Conservation (phyloP, 768 basidiomycete species). For the Trametes villosa region DNA sequence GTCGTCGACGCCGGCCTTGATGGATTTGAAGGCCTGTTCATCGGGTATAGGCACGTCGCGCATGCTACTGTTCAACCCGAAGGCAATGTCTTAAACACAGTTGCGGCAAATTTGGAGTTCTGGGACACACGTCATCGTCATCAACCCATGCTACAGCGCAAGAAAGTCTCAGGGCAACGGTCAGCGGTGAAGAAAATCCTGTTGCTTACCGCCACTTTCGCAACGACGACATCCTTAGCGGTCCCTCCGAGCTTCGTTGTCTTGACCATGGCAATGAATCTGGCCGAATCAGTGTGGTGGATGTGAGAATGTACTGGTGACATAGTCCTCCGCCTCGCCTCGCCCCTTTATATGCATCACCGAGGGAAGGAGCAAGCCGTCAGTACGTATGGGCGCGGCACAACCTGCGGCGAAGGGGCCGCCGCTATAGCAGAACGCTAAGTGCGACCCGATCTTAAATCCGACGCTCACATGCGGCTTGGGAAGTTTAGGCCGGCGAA, state of each 20-base stretch:
- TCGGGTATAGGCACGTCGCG: constrained; percentile 45
- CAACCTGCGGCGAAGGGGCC: no score
- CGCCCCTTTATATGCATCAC: no score
- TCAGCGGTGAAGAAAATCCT: not conserved
- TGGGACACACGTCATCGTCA: constrained; percentile 55
- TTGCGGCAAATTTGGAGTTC: not conserved
- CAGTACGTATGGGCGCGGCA: no score
- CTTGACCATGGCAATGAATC: not conserved
- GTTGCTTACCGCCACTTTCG: not conserved
- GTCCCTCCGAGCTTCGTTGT: not conserved
- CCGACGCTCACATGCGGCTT: no score
- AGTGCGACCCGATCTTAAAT: no score
- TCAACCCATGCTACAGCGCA: constrained; percentile 48
- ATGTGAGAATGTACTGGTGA: no score
- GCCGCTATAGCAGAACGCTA: no score
- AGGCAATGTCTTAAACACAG: not conserved
- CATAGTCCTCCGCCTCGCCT: no score
- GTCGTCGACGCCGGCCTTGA: constrained; percentile 54
- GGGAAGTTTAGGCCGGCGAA: no score
- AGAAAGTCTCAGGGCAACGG: not conserved
- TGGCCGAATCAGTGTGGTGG: not conserved
- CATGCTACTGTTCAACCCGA: constrained; percentile 34
- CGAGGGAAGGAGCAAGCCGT: no score
- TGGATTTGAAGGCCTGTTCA: constrained; percentile 61
- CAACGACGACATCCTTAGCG: not conserved